Conservation (phyloP, 2,329 filamentous ascomycete species). For the Trichophyton schoenleinii region DNA sequence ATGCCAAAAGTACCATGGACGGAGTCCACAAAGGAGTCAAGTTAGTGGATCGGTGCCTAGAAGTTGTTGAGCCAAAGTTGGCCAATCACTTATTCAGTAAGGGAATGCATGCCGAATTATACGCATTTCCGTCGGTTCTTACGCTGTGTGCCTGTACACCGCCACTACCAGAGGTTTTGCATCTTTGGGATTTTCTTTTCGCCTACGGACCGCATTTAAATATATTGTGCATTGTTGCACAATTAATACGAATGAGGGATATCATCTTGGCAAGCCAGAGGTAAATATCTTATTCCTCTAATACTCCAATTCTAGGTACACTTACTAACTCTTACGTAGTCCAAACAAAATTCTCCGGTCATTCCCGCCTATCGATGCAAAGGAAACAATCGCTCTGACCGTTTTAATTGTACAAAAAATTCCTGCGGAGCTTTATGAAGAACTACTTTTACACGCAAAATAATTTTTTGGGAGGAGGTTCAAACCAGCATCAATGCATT, state of each 20-base stretch:
- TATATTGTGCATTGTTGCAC: conserved; percentile 89
- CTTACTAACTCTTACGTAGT: conserved; percentile 36
- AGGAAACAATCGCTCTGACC: conserved; percentile 71
- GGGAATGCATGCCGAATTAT: conserved; percentile 82
- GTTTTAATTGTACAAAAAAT: conserved; percentile 81
- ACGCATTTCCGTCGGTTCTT: conserved; percentile 88
- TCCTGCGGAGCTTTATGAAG: conserved; percentile 76
- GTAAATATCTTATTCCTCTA: conserved; percentile 35
- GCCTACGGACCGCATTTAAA: conserved; percentile 92
- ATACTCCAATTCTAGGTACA: neutral
- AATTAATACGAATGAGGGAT: conserved; percentile 77
- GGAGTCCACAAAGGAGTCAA: conserved; percentile 86
- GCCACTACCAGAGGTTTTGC: conserved; percentile 80
- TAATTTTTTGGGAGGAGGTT: conserved; percentile 10
- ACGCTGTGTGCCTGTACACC: conserved; percentile 94
- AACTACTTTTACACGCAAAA: conserved; percentile 75
- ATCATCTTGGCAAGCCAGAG: conserved; percentile 72
- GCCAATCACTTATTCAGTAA: conserved; percentile 73
- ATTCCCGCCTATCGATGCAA: conserved; percentile 71
- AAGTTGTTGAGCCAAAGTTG: conserved; percentile 81
- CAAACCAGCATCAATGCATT: neutral
- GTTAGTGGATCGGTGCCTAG: conserved; percentile 81
- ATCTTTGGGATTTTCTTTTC: conserved; percentile 94
- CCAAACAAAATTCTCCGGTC: conserved; percentile 86
- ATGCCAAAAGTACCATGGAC: conserved; percentile 92